phyloP scores from a whole-genome alignment of 306 rosid genomes.

The Gastrolobium bilobum region DNA sequence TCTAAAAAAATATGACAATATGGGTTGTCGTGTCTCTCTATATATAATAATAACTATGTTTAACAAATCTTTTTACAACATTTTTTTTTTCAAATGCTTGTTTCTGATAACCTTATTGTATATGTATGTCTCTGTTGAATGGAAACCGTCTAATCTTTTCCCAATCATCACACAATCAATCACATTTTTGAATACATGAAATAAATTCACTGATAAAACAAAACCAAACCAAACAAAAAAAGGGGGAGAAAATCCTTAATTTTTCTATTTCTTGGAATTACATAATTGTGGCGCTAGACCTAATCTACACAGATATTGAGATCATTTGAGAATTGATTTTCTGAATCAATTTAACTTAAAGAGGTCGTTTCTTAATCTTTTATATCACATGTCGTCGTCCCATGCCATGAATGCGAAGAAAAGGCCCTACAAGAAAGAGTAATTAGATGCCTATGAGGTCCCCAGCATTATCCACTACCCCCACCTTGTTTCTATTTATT shows the following conservation, averaged over 20 bases:
- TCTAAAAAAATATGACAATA: too few relatives aligned
- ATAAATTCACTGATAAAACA: neutral
- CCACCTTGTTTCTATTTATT: neutral
- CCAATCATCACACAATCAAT: neutral
- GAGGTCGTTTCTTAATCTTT: neutral
- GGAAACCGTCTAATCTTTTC: neutral
- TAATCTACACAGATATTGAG: neutral
- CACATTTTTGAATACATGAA: neutral
- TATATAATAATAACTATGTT: too few relatives aligned
- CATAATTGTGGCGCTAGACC: neutral
- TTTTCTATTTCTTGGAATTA: neutral
- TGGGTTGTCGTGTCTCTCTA: too few relatives aligned
- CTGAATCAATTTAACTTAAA: neutral
- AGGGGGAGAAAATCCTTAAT: neutral
- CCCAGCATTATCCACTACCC: neutral
- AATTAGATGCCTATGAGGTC: conserved; percentile 16
- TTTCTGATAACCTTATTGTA: neutral
- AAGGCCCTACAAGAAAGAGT: neutral
- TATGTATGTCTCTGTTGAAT: neutral
- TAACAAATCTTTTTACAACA: neutral
- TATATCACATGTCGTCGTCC: neutral
- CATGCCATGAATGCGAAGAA: neutral
- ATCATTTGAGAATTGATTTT: neutral
- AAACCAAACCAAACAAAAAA: neutral
- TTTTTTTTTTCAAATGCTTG: neutral